Percentiles rank a stretch among this genome's conserved stretches.
Conservation (phyloP, 306 rosid genomes). For the Casuarina glauca region DNA sequence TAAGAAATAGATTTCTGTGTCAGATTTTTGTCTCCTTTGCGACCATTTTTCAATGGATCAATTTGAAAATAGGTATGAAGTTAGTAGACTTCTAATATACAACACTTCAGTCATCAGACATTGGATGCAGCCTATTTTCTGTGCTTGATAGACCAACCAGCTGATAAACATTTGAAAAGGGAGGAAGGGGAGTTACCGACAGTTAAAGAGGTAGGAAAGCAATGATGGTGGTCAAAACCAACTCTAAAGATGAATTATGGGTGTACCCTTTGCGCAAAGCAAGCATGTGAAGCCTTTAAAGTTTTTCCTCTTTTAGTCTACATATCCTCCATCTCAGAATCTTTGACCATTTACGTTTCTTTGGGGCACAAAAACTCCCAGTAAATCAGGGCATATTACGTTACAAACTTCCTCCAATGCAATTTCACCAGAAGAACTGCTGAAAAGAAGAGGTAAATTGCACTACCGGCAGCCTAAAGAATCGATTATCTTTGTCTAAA, state of each 20-base stretch:
- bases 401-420: not conserved
- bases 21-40: slow-evolving; percentile 6
- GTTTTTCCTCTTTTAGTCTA: slow-evolving; percentile 11
- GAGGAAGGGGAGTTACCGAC: not conserved
- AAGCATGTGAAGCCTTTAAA: slow-evolving; percentile 32
- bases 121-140: not conserved
- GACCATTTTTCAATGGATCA: not conserved
- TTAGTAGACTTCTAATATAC: no score
- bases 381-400: not conserved
- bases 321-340: slow-evolving; percentile 18
- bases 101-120: no score
- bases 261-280: slow-evolving; percentile 24
- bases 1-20: not conserved
- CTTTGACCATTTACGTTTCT: slow-evolving; percentile 30
- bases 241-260: slow-evolving; percentile 31
- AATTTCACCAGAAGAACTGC: not conserved
- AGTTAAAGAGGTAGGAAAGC: not conserved
- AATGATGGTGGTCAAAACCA: slow-evolving; percentile 23
- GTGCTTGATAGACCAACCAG: not conserved
- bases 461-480: not conserved
- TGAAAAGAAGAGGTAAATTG: not conserved
- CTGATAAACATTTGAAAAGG: not conserved
- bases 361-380: not conserved
- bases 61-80: not conserved
- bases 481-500: not conserved